These are phyloP conservation scores for Diaporthe australafricana DNA, from an alignment of 2,329 filamentous ascomycete genomes.

Conservation along the genomic window DNA sequence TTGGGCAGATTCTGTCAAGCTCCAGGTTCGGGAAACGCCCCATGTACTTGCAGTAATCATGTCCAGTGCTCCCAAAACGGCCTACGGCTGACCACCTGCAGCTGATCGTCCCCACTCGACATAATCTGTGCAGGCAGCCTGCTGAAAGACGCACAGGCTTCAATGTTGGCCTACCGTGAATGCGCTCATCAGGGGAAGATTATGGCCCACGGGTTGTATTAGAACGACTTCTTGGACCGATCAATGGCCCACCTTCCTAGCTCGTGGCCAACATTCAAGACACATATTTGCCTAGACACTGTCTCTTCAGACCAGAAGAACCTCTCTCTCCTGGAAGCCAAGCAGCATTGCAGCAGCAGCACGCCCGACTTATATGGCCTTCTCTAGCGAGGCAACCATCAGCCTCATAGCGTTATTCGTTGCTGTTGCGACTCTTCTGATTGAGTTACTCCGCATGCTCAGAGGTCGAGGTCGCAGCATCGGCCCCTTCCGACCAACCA, in stretches of 20 bases:
- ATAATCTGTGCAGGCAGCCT: no score
- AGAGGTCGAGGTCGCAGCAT: neutral
- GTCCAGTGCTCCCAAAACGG: no score
- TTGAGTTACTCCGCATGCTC: neutral
- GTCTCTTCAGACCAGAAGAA: neutral
- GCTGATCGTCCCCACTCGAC: no score
- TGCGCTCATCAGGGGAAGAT: neutral
- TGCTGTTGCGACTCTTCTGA: neutral
- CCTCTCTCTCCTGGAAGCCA: neutral
- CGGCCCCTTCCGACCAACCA: neutral
- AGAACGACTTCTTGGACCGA: neutral
- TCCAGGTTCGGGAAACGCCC: neutral
- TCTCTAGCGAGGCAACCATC: neutral
- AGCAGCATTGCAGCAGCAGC: neutral
- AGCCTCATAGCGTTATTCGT: neutral
- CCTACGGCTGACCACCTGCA: no score
- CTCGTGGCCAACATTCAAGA: neutral
- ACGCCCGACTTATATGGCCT: neutral
- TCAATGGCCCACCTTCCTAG: neutral
- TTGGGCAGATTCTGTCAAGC: neutral
- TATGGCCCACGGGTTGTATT: neutral
- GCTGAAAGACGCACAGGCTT: no score
- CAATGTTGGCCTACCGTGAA: no score
- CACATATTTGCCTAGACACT: neutral
- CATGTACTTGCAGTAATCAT: no score